Evolutionary conservation across 2,329 filamentous ascomycete species (phyloP), one percentile per base, ranked within the genome.

Genomic region (Phyllosticta capitalensis): DNA sequence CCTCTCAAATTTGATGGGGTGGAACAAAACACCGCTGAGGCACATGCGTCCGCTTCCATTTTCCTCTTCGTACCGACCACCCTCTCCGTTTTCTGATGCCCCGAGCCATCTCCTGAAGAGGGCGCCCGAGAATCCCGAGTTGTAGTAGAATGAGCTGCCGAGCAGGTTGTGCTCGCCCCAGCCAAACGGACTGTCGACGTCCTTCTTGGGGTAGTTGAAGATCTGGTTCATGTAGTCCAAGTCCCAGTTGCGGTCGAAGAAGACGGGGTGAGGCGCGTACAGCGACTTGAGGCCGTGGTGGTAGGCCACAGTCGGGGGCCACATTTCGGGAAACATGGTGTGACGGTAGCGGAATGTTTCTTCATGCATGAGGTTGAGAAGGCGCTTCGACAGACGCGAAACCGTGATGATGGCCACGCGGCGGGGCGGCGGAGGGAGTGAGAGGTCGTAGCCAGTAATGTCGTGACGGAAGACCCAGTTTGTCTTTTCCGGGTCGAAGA

Each of bases 281-380:
- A 90, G 86, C 4, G 87, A 84, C 74, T 92, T 92, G 54, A 92
- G 77, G 5, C 89, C 88, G 69, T 94, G 88, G 63, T 90, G 82
- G 19, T 92, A 78, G 0, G 87, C 84, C 24, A 87, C 82, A 0
- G 87, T 87, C 59, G 87, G 85, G 0, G 88, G 84, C 62, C 85
- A 88, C 88, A 92, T 91, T 69, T 92, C 89, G 0, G 88, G 88
- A 61, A 86, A 87, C 66, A 92, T 84, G 67, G 76, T 75, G 68
- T 90, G 87, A 66, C 88, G 87, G 63, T 87, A 86, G 14, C 82
- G 79, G 63, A 87, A 78, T 57, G 88, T 89, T 70, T 92, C 89
- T 33, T 83, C 80, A 68, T 92, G 88, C 88, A 92, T 92, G 63
- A 85, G 80, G 64, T 89, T 81, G 33, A 92, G 77, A 1, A 92